phyloP scores from a whole-genome alignment of 495 filamentous ascomycete species.

The Talaromyces liani region DNA sequence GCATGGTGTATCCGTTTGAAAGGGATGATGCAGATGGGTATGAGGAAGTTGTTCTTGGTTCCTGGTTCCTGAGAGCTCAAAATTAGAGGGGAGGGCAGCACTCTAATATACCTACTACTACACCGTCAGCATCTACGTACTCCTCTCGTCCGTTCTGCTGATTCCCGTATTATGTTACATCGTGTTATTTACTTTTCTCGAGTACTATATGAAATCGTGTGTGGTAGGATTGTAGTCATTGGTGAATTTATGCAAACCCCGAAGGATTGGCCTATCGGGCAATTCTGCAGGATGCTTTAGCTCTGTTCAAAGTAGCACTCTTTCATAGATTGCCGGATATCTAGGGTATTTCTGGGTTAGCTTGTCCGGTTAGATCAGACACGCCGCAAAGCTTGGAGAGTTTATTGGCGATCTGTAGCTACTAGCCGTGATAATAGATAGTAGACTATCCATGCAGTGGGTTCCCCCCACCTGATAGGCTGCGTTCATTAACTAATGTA shows the following conservation, averaged over 20 bases:
- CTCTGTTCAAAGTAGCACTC: neutral
- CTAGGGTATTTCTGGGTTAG: neutral
- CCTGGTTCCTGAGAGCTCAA: neutral
- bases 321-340: neutral
- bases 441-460: neutral
- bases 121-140: neutral
- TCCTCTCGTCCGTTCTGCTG: neutral
- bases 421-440: neutral
- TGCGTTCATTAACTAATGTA: too few relatives aligned
- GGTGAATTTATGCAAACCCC: neutral
- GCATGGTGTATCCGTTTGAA: neutral
- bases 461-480: neutral
- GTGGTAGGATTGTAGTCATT: neutral
- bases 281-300: neutral
- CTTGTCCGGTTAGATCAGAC: neutral
- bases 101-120: neutral
- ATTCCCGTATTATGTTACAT: neutral
- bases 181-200: neutral
- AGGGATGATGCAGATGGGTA: neutral
- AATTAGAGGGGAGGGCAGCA: neutral
- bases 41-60: neutral
- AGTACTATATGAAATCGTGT: neutral
- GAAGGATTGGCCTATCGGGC: neutral
- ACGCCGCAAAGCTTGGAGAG: neutral
- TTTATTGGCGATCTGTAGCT: neutral